Evolutionary conservation across 2,329 filamentous ascomycete species (phyloP).

Genomic region (Lizonia empirigonia): DNA sequence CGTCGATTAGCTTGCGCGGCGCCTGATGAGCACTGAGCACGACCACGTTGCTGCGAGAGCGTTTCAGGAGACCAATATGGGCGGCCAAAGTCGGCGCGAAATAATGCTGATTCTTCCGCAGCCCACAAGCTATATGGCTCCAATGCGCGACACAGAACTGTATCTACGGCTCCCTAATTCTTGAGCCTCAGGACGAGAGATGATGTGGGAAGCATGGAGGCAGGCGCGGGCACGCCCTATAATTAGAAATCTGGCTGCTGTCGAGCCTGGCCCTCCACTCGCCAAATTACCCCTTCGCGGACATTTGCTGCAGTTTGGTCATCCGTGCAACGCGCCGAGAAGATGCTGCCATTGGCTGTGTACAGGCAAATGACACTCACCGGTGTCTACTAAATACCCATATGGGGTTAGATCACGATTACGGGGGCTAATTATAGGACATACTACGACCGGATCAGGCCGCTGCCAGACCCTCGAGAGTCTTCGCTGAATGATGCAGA

Average conservation of each 20-base stretch:
- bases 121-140: conserved; percentile 35
- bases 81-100: conserved; percentile 31
- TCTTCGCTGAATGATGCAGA: neutral
- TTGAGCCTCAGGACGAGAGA: conserved; percentile 36
- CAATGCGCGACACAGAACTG: conserved; percentile 27
- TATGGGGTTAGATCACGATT: neutral
- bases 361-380: neutral
- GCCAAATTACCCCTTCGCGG: conserved; percentile 25
- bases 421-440: conserved; percentile 39
- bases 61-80: conserved; percentile 35
- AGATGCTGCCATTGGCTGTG: neutral
- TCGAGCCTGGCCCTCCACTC: conserved; percentile 29
- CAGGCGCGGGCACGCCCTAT: conserved; percentile 34
- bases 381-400: conserved; percentile 10
- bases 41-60: conserved; percentile 25
- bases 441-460: conserved; percentile 20
- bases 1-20: conserved; percentile 34
- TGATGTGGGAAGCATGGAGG: conserved; percentile 35
- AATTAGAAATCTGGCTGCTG: conserved; percentile 34
- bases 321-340: neutral
- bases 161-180: conserved; percentile 17
- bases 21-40: conserved; percentile 21
- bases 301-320: conserved; percentile 12
- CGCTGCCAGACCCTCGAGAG: conserved; percentile 10
- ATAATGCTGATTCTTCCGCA: conserved; percentile 22